phyloP scores from a whole-genome alignment of 2,329 filamentous ascomycete genomes.

The Neonectria coccinea region DNA sequence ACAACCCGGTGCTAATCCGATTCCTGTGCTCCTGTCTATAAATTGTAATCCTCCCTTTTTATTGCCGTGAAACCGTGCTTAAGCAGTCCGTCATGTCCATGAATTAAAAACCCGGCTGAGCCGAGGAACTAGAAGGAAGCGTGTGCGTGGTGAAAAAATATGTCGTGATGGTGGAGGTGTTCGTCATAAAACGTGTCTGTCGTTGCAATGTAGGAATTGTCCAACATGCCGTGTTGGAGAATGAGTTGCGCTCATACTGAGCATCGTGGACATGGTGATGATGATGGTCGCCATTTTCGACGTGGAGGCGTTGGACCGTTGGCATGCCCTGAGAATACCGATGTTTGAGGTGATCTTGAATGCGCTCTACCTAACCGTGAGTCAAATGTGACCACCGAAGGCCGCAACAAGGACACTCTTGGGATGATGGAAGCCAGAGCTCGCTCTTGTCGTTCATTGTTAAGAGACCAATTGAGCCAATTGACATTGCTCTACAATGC shows the following conservation, averaged over 20 bases:
- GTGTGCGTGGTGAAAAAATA: background rate
- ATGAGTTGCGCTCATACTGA: background rate
- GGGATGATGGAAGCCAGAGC: conserved; percentile 16
- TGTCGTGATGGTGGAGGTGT: conserved; percentile 4
- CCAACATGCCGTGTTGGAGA: background rate
- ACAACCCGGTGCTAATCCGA: background rate
- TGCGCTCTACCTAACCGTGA: conserved; percentile 7
- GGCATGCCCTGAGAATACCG: background rate
- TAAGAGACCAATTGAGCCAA: conserved; percentile 3
- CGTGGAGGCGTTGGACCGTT: background rate
- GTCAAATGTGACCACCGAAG: conserved; percentile 20
- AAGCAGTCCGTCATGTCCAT: background rate
- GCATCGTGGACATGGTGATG: background rate
- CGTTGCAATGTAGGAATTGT: background rate
- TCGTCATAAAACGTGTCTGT: conserved; percentile 6
- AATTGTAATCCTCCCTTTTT: conserved; percentile 7
- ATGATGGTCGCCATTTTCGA: background rate
- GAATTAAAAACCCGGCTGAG: background rate
- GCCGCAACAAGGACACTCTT: conserved; percentile 4
- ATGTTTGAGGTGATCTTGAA: background rate
- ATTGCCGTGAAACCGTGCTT: conserved; percentile 1
- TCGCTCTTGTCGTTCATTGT: background rate
- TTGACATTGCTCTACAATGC: conserved; percentile 39
- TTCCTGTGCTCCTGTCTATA: conserved; percentile 15
- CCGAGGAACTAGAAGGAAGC: background rate